Percentiles rank a stretch among this genome's conserved stretches.
Evolutionary conservation across 2,329 filamentous ascomycete species (phyloP).

Genomic region (Berkeleyomyces basicola): DNA sequence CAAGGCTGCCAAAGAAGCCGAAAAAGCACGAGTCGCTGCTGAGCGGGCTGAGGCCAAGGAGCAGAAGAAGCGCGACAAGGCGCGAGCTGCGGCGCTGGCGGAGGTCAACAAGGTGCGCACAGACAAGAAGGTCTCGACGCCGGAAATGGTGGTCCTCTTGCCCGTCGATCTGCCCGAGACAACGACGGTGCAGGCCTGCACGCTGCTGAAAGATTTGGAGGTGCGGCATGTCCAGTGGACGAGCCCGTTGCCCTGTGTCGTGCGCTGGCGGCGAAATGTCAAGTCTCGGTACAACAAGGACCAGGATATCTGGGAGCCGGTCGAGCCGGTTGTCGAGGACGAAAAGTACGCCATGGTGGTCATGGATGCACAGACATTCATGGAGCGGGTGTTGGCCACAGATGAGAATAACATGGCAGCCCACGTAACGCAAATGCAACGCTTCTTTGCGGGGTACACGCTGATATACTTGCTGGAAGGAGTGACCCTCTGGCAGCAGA

Average conservation of each 20-base stretch:
- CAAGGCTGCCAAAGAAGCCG: slow-evolving; percentile 32
- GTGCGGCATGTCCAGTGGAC: slow-evolving; percentile 31
- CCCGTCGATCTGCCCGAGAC: slow-evolving; percentile 36
- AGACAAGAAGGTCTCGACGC: slow-evolving; percentile 55
- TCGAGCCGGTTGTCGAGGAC: slow-evolving; percentile 30
- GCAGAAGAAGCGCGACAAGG: slow-evolving; percentile 21
- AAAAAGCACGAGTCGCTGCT: slow-evolving; percentile 30
- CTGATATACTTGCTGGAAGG: slow-evolving; percentile 61
- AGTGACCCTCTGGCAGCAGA: slow-evolving; percentile 46
- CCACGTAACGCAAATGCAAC: slow-evolving; percentile 26
- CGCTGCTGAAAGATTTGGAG: slow-evolving; percentile 33
- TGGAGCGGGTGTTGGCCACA: slow-evolving; percentile 35
- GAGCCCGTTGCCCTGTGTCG: slow-evolving; percentile 32
- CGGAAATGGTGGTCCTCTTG: slow-evolving; percentile 64
- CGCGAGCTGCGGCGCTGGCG: slow-evolving; percentile 48
- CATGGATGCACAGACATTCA: slow-evolving; percentile 47
- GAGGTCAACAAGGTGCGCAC: slow-evolving; percentile 58
- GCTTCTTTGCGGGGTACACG: slow-evolving; percentile 33
- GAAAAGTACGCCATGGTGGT: slow-evolving; percentile 49
- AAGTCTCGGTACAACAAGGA: slow-evolving; percentile 44
- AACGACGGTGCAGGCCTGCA: slow-evolving; percentile 29
- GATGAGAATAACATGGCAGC: slow-evolving; percentile 20
- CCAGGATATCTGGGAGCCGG: slow-evolving; percentile 48
- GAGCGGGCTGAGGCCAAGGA: not conserved
- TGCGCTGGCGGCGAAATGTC: slow-evolving; percentile 55